A percentile compares a stretch with the other conserved stretches of the same genome.
Evolutionary conservation across 176 grass and related monocot species (phyloP).

Genomic region (Oryza officinalis): DNA sequence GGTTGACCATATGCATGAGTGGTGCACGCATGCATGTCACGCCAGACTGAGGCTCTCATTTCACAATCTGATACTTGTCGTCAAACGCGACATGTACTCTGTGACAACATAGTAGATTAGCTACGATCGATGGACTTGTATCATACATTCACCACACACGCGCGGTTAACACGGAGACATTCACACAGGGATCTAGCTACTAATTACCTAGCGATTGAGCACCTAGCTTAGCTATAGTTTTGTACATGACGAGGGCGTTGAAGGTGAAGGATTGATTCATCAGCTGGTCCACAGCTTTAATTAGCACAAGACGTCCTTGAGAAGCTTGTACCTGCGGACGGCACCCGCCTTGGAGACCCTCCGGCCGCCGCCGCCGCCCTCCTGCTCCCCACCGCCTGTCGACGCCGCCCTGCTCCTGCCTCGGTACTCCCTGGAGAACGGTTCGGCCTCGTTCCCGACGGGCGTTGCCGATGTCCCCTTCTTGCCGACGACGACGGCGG

Average conservation of each 20-base stretch:
- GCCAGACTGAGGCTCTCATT: not conserved
- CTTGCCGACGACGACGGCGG: not conserved
- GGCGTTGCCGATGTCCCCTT: not conserved
- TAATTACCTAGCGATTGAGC: not conserved
- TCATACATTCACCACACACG: not conserved
- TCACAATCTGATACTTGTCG: not conserved
- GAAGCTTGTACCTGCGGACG: slow-evolving; percentile 94
- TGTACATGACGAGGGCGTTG: not conserved
- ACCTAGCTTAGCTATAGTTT: not conserved
- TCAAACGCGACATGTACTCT: not conserved
- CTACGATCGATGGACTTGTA: not conserved
- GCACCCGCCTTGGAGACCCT: slow-evolving; percentile 37
- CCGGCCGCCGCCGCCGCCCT: slow-evolving; percentile 25
- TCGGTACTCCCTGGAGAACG: slow-evolving; percentile 14
- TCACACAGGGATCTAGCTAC: not conserved
- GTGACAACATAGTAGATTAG: not conserved
- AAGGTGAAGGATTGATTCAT: not conserved
- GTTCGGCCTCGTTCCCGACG: not conserved
- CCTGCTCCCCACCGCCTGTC: slow-evolving; percentile 31
- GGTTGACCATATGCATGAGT: too few relatives aligned
- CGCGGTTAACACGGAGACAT: not conserved
- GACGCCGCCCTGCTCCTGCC: slow-evolving; percentile 25
- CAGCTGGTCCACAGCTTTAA: not conserved
- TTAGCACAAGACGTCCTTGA: slow-evolving; percentile 90
- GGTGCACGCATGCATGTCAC: not conserved